Conservation (phyloP, 1,284 basidiomycete species). For the Tilletiaria anomala region DNA sequence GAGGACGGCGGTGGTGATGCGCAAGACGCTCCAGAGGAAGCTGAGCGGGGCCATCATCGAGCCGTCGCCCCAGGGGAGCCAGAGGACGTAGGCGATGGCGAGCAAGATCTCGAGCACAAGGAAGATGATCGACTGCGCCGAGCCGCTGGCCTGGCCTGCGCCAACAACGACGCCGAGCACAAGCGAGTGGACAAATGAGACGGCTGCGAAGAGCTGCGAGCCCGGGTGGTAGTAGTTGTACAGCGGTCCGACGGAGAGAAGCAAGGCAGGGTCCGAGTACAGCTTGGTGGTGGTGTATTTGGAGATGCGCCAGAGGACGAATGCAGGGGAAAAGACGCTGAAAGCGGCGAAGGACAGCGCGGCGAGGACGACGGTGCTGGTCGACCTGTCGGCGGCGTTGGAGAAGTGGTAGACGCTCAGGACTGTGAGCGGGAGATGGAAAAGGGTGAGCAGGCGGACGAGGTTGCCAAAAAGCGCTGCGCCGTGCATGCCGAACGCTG, state of each 20-base stretch:
- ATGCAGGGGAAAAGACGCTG: slow-evolving; percentile 60
- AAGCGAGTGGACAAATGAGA: slow-evolving; percentile 67
- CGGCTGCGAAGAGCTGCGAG: slow-evolving; percentile 69
- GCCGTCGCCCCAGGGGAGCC: slow-evolving; percentile 90
- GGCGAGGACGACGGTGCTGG: slow-evolving; percentile 53
- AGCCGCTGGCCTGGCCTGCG: slow-evolving; percentile 72
- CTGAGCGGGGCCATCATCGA: slow-evolving; percentile 88
- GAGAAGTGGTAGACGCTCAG: slow-evolving; percentile 78
- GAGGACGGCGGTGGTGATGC: slow-evolving; percentile 76
- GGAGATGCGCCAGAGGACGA: slow-evolving; percentile 60
- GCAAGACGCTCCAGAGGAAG: slow-evolving; percentile 74
- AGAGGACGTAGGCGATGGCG: slow-evolving; percentile 40
- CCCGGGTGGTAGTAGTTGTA: slow-evolving; percentile 90
- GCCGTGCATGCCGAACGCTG: slow-evolving; percentile 6
- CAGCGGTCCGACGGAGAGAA: slow-evolving; percentile 79
- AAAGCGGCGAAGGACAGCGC: slow-evolving; percentile 62
- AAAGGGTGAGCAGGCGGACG: slow-evolving; percentile 70
- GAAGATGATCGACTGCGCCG: slow-evolving; percentile 76
- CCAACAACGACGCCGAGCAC: slow-evolving; percentile 69
- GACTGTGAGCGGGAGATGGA: slow-evolving; percentile 83
- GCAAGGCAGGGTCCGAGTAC: slow-evolving; percentile 80
- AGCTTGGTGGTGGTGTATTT: slow-evolving; percentile 72
- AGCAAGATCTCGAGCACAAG: slow-evolving; percentile 41
- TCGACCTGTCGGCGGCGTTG: slow-evolving; percentile 45
- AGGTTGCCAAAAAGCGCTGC: slow-evolving; percentile 59